phyloP scores from a whole-genome alignment of 2,329 filamentous ascomycete genomes.

The Alternaria tenuissima region DNA sequence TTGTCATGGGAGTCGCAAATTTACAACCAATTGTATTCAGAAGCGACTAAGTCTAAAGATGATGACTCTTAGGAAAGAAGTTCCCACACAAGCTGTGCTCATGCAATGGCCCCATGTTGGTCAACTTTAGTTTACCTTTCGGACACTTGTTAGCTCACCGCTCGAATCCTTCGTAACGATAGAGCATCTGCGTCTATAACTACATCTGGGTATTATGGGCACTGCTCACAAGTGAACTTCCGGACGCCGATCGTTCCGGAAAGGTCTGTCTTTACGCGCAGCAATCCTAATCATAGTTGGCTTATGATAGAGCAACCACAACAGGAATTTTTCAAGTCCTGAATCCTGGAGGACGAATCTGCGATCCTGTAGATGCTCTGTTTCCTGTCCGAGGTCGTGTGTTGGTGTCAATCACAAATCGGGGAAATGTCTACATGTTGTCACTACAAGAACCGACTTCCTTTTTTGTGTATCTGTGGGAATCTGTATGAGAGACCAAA shows the following conservation, averaged over 20 bases:
- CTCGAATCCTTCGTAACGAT: neutral
- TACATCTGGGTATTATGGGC: neutral
- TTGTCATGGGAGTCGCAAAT: neutral
- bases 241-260: neutral
- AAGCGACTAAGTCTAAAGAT: neutral
- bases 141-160: neutral
- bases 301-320: neutral
- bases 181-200: neutral
- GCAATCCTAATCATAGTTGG: neutral
- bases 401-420: neutral
- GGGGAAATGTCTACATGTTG: neutral
- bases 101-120: conserved; percentile 10
- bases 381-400: neutral
- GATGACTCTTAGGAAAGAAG: neutral
- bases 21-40: neutral
- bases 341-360: neutral
- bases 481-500: neutral
- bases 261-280: neutral
- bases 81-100: conserved; percentile 10
- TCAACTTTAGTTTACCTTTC: conserved; percentile 3
- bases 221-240: neutral
- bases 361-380: neutral
- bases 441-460: neutral
- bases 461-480: neutral
- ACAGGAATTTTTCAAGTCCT: neutral